Percentiles rank a stretch among this genome's conserved stretches.
phyloP scores from a whole-genome alignment of 306 rosid genomes.

The Pueraria montana region DNA sequence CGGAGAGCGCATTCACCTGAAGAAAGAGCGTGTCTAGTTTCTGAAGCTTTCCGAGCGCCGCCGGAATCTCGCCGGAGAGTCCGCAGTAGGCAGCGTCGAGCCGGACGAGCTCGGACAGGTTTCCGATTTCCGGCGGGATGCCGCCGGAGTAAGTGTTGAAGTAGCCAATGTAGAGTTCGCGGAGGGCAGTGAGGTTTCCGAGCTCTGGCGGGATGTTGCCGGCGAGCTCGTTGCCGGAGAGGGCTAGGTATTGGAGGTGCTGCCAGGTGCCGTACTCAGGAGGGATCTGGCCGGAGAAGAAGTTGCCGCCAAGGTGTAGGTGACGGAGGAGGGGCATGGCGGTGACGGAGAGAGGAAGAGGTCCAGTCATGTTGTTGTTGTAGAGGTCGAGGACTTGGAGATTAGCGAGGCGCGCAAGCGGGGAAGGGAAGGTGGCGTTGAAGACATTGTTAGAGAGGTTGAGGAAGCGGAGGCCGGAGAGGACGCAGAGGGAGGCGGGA shows the following conservation, averaged over 20 bases:
- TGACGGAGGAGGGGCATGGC: slow-evolving; percentile 69
- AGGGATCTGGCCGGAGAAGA: slow-evolving; percentile 75
- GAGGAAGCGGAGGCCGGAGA: slow-evolving; percentile 63
- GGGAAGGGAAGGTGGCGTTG: slow-evolving; percentile 72
- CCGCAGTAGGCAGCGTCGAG: slow-evolving; percentile 90
- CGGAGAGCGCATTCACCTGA: slow-evolving; percentile 88
- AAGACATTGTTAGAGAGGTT: slow-evolving; percentile 88
- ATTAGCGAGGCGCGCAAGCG: slow-evolving; percentile 58
- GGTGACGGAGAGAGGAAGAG: slow-evolving; percentile 67
- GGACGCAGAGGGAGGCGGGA: slow-evolving; percentile 65
- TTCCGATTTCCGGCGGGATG: slow-evolving; percentile 82
- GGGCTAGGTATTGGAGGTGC: slow-evolving; percentile 73
- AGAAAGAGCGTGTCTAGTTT: slow-evolving; percentile 85
- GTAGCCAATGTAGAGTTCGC: slow-evolving; percentile 89
- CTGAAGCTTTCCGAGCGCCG: slow-evolving; percentile 74
- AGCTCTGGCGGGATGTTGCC: slow-evolving; percentile 79
- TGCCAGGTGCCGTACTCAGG: slow-evolving; percentile 70
- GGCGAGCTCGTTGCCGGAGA: slow-evolving; percentile 80
- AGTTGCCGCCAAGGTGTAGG: slow-evolving; percentile 90
- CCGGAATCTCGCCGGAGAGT: slow-evolving; percentile 81
- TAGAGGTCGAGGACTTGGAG: slow-evolving; percentile 79
- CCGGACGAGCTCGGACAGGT: slow-evolving; percentile 70
- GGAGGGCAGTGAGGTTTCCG: slow-evolving; percentile 68
- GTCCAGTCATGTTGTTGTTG: slow-evolving; percentile 85
- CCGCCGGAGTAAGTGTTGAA: slow-evolving; percentile 76